These are phyloP conservation scores for Raffaelea albimanens DNA, from an alignment of 2,329 filamentous ascomycete species.

Conservation along the genomic window DNA sequence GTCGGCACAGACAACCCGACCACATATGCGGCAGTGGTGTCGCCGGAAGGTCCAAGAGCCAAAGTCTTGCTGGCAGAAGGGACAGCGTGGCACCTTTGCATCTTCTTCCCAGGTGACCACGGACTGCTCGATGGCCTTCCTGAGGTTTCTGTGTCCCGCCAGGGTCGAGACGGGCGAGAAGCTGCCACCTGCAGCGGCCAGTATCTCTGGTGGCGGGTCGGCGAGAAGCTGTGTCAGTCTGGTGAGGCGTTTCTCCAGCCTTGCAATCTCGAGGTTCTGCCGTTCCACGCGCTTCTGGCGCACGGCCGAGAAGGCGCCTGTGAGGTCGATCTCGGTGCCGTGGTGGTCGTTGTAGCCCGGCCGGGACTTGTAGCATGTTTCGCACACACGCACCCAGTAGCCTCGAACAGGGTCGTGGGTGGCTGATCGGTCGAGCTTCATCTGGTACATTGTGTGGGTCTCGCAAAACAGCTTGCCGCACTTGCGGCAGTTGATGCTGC, in stretches of 20 bases:
- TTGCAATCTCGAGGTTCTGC: slow-evolving; percentile 75
- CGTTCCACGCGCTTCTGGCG: slow-evolving; percentile 73
- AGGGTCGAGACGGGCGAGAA: slow-evolving; percentile 53
- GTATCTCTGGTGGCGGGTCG: slow-evolving; percentile 42
- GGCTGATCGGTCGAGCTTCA: slow-evolving; percentile 87
- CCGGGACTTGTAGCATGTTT: slow-evolving; percentile 97
- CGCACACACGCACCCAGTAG: slow-evolving; percentile 89
- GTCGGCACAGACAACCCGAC: slow-evolving; percentile 87
- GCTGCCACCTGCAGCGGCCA: slow-evolving; percentile 1
- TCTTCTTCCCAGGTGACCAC: slow-evolving; percentile 96
- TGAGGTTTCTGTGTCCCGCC: slow-evolving; percentile 60
- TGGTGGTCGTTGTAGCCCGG: slow-evolving; percentile 90
- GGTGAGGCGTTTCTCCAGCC: slow-evolving; percentile 84
- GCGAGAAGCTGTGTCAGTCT: slow-evolving; percentile 79
- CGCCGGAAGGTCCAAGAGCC: slow-evolving; percentile 84
- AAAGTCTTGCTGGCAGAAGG: slow-evolving; percentile 95
- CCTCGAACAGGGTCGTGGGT: slow-evolving; percentile 83
- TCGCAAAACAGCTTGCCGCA: slow-evolving; percentile 94
- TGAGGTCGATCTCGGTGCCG: slow-evolving; percentile 64
- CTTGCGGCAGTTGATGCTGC: slow-evolving; percentile 84
- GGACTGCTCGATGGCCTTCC: slow-evolving; percentile 79
- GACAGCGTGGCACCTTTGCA: slow-evolving; percentile 66
- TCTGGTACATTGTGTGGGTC: slow-evolving; percentile 98
- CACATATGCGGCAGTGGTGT: slow-evolving; percentile 92
- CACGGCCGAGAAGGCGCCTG: slow-evolving; percentile 57